Percentiles rank a stretch among this genome's conserved stretches.
phyloP scores from a whole-genome alignment of 2,329 filamentous ascomycete species.

The Penicillium brasilianum region DNA sequence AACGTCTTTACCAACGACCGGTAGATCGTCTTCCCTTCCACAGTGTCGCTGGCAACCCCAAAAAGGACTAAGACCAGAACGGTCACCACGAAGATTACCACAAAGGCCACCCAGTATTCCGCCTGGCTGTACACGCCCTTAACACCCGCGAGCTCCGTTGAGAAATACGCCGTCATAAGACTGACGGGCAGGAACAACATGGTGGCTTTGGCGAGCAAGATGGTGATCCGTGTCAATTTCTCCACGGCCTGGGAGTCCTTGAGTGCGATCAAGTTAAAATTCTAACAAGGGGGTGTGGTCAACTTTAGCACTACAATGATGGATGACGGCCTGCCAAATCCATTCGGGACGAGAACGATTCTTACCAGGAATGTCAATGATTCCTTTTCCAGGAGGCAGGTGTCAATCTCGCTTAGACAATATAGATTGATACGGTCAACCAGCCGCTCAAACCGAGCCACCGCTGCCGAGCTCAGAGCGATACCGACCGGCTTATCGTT shows the following conservation, averaged over 20 bases:
- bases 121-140: slow-evolving; percentile 62
- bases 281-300: slow-evolving; percentile 51
- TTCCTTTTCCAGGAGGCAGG: slow-evolving; percentile 71
- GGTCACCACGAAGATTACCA: slow-evolving; percentile 64
- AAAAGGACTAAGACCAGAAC: slow-evolving; percentile 64
- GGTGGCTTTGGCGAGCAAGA: slow-evolving; percentile 74
- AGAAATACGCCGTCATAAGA: slow-evolving; percentile 77
- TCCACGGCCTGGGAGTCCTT: slow-evolving; percentile 76
- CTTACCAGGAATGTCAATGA: slow-evolving; percentile 70
- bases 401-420: slow-evolving; percentile 66
- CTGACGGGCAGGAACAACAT: slow-evolving; percentile 77
- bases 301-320: not conserved
- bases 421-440: slow-evolving; percentile 66
- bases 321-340: not conserved
- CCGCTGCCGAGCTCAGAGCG: slow-evolving; percentile 53
- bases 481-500: slow-evolving; percentile 45
- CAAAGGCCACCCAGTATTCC: slow-evolving; percentile 73
- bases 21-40: slow-evolving; percentile 61
- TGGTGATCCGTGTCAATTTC: slow-evolving; percentile 71
- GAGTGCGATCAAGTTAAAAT: slow-evolving; percentile 77
- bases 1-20: slow-evolving; percentile 48
- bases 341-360: not conserved
- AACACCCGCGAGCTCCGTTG: slow-evolving; percentile 65
- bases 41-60: slow-evolving; percentile 61
- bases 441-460: slow-evolving; percentile 64